A percentile compares a stretch with the other conserved stretches of the same genome.
Evolutionary conservation across 345 rosid species (phyloP).

Genomic region (Brassica cretica): DNA sequence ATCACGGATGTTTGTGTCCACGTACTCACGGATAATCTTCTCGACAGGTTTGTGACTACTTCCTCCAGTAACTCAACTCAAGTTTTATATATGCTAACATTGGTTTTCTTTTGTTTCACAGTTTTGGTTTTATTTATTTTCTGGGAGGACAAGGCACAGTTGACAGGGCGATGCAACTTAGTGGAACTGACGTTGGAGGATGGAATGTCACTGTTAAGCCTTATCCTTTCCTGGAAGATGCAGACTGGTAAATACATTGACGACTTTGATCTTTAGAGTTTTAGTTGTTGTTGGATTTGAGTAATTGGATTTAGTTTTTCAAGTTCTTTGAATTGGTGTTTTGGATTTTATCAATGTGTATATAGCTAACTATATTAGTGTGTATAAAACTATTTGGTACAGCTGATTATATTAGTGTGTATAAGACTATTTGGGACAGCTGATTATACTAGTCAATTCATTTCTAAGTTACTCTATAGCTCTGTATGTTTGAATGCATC

Average conservation of each 20-base stretch:
- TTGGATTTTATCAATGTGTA: not conserved
- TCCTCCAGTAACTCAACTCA: not conserved
- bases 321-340: no score
- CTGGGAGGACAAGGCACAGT: not conserved
- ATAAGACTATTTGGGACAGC: not conserved
- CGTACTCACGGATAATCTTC: not conserved
- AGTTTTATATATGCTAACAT: not conserved
- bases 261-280: no score
- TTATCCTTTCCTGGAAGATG: not conserved
- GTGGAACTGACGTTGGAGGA: conserved; percentile 7
- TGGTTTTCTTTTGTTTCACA: not conserved
- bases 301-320: not conserved
- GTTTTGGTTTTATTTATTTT: not conserved
- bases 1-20: conserved; percentile 4
- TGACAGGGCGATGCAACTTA: not conserved
- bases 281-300: not conserved
- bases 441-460: not conserved
- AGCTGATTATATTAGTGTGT: not conserved
- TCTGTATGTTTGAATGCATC: no score
- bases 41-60: not conserved
- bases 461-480: no score
- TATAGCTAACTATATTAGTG: not conserved
- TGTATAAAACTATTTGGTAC: not conserved
- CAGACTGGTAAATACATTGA: not conserved
- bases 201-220: not conserved